Evolutionary conservation across 2,329 filamentous ascomycete genomes (phyloP).

Genomic region (Alternaria ethzedia): DNA sequence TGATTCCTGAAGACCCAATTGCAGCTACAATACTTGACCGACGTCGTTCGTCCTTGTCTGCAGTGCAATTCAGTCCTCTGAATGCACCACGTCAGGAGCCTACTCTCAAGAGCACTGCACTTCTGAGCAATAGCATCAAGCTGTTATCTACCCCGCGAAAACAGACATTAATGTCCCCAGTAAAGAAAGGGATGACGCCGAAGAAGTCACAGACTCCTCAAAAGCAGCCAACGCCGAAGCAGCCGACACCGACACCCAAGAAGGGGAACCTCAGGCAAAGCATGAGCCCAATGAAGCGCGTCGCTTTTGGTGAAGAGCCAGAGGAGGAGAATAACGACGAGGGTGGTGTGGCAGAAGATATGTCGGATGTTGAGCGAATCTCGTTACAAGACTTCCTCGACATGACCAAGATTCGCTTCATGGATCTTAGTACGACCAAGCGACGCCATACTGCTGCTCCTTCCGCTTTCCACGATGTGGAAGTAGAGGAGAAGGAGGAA

Average conservation of each 20-base stretch:
- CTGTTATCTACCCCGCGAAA: conserved; percentile 58
- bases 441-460: conserved; percentile 75
- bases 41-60: conserved; percentile 43
- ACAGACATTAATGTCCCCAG: conserved; percentile 52
- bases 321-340: conserved; percentile 33
- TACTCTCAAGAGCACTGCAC: conserved; percentile 38
- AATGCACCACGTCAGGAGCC: conserved; percentile 36
- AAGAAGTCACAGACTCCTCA: conserved; percentile 48
- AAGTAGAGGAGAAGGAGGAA: conserved; percentile 56
- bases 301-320: conserved; percentile 37
- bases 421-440: conserved; percentile 98
- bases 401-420: conserved; percentile 95
- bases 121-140: conserved; percentile 54
- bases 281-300: conserved; percentile 43
- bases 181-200: conserved; percentile 48
- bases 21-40: conserved; percentile 43
- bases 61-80: conserved; percentile 46
- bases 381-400: conserved; percentile 92
- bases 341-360: conserved; percentile 27
- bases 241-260: conserved; percentile 49
- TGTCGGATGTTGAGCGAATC: conserved; percentile 65
- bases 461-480: conserved; percentile 43
- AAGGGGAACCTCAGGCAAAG: conserved; percentile 36
- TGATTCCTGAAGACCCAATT: conserved; percentile 42
- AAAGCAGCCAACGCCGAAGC: conserved; percentile 50